These are phyloP conservation scores for Microbotryum violaceum DNA, from an alignment of 1,284 basidiomycete genomes.

Conservation along the genomic window DNA sequence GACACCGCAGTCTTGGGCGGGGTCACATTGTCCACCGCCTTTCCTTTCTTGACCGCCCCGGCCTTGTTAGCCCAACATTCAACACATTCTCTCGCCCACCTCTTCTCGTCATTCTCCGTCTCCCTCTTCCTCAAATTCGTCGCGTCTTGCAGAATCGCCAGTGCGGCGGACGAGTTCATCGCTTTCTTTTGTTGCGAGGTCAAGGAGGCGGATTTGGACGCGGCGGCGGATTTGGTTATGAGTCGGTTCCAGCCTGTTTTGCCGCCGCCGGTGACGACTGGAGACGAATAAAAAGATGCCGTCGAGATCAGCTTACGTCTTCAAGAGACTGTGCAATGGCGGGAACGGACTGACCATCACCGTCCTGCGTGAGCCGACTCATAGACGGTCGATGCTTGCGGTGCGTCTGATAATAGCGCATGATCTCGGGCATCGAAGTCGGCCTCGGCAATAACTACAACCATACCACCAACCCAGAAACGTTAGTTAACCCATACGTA, in stretches of 20 bases:
- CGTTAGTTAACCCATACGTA: neutral
- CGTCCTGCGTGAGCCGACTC: slow-evolving; percentile 30
- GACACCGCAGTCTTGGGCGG: neutral
- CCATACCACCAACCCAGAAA: neutral
- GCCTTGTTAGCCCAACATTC: too few relatives aligned
- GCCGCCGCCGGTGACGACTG: slow-evolving; percentile 52
- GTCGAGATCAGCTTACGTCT: neutral
- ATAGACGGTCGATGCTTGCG: slow-evolving; percentile 25
- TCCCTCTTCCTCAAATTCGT: neutral
- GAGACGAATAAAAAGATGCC: neutral
- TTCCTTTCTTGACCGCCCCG: too few relatives aligned
- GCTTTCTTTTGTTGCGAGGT: slow-evolving; percentile 1
- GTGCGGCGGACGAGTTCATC: too few relatives aligned
- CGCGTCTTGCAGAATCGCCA: neutral
- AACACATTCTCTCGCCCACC: neutral
- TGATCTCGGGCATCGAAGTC: slow-evolving; percentile 75
- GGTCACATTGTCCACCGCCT: neutral
- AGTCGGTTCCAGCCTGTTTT: slow-evolving; percentile 25
- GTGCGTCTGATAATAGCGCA: slow-evolving; percentile 44
- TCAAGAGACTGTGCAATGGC: too few relatives aligned
- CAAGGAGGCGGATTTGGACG: neutral
- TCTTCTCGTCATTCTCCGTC: neutral
- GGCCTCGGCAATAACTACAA: slow-evolving; percentile 60
- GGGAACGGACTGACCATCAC: slow-evolving; percentile 22
- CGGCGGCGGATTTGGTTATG: slow-evolving; percentile 3